Conservation (phyloP, 495 filamentous ascomycete species). For the Penicillium lagena region DNA sequence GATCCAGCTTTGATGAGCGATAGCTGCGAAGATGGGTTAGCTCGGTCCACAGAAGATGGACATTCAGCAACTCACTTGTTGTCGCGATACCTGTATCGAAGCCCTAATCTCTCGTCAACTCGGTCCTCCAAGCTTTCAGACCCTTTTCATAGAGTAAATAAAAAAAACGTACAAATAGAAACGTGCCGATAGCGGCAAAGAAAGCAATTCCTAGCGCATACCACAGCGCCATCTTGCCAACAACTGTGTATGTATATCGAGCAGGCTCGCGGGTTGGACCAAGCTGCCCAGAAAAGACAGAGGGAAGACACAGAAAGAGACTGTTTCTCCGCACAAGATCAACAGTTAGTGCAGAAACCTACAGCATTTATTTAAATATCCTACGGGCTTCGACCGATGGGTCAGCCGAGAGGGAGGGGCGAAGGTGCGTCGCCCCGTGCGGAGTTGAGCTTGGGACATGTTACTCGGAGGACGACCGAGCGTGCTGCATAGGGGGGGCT, state of each 20-base stretch:
- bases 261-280: no score
- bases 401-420: no score
- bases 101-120: constrained; percentile 25
- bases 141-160: background rate
- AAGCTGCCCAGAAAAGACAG: background rate
- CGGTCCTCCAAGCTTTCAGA: no score
- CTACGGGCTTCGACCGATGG: no score
- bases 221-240: constrained; percentile 29
- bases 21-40: constrained; percentile 30
- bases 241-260: no score
- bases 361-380: no score
- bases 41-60: background rate
- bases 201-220: constrained; percentile 44
- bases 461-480: no score
- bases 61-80: constrained; percentile 38
- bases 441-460: no score
- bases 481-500: no score
- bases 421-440: no score
- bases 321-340: no score
- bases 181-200: constrained; percentile 52
- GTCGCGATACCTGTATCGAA: constrained; percentile 56
- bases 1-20: constrained; percentile 55
- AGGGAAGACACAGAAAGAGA: background rate
- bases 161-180: constrained; percentile 42
- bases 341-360: no score